Percentiles rank a stretch among this genome's conserved stretches.
phyloP scores from a whole-genome alignment of 805 yeast species.

The Metschnikowia cubensis region DNA sequence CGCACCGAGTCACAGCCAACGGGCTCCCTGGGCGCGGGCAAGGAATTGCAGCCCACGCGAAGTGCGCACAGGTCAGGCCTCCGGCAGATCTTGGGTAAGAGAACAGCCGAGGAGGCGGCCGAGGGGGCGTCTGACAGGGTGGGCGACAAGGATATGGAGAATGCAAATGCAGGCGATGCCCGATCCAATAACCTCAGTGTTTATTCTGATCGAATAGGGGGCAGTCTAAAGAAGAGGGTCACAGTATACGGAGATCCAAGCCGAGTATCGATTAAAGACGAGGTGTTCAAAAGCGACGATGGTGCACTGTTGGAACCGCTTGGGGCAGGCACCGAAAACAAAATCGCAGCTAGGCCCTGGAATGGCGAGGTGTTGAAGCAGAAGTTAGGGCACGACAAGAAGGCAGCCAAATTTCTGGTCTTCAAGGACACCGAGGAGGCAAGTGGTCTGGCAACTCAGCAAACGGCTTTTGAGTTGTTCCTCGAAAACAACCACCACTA shows the following conservation, averaged over 20 bases:
- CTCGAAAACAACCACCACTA: conserved; percentile 32
- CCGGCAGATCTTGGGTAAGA: conserved; percentile 2
- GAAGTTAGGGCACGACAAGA: conserved; percentile 14
- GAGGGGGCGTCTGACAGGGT: neutral
- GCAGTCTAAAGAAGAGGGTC: conserved; percentile 24
- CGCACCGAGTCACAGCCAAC: conserved; percentile 1
- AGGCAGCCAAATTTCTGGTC: conserved; percentile 27
- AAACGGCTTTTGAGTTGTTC: conserved; percentile 7
- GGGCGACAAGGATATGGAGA: too few relatives aligned
- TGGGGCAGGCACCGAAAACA: conserved; percentile 62
- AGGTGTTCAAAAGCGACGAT: conserved; percentile 24
- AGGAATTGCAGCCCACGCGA: neutral
- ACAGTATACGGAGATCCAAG: conserved; percentile 28
- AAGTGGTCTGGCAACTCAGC: neutral
- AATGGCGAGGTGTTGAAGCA: conserved; percentile 57
- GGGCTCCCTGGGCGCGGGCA: neutral
- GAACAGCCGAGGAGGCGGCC: neutral
- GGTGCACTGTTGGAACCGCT: conserved; percentile 42
- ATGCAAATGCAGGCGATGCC: neutral
- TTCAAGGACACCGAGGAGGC: conserved; percentile 12
- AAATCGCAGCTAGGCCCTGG: conserved; percentile 53
- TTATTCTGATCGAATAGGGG: neutral
- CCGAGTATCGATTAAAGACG: conserved; percentile 10
- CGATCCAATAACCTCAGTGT: neutral
- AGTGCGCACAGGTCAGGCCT: neutral